Base-by-base conservation (phyloP, 352 stramenopile species). In the Pythium folliculosum region DNA sequence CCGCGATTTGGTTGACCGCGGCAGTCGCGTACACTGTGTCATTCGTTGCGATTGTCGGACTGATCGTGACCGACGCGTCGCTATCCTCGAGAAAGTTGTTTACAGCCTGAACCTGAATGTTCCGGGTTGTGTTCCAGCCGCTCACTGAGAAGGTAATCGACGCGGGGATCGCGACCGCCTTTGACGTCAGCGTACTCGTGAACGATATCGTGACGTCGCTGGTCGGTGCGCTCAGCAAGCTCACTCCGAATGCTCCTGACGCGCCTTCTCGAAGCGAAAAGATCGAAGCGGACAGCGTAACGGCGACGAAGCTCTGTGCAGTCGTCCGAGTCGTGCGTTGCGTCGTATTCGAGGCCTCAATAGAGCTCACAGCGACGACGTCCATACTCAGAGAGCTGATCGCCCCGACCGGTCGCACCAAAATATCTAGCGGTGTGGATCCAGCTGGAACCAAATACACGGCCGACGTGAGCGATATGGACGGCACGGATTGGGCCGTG, bases 31-130 rank as follows among this genome's bases (percentile, higher is more conserved):
- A 89, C 5, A 84, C 12, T 0, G 56, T 17, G 56, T 91, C 82
- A 0, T 27, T 75, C 8, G 78, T 83, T 0, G 48, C 60, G 21
- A 83, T 69, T 3, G 68, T 62, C 3, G 66, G 48, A 1, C 54
- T 67, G 37, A 88, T 65, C 0, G 30, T 60, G 21, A 73, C 70
- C 3, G 62, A 49, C 1, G 54, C 65, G 45, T 86, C 74, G 0
- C 53, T 59, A 49, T 89, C 78, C 56, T 91, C 77, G 3, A 91
- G 2, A 43, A 78, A 86, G 43, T 91, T 81, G 54, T 87, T 86
- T 0, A 78, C 35, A 16, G 78, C 76, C 30, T 50, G 37, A 17
- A 89, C 67, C 44, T 80, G 72, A n/a, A 89, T 17, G 0, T 19
- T 75, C 9, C 74, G 71, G 43, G 60, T 53, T 2, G 63, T 45